Conservation (phyloP, 495 filamentous ascomycete species). For the Usnea hakonensis region DNA sequence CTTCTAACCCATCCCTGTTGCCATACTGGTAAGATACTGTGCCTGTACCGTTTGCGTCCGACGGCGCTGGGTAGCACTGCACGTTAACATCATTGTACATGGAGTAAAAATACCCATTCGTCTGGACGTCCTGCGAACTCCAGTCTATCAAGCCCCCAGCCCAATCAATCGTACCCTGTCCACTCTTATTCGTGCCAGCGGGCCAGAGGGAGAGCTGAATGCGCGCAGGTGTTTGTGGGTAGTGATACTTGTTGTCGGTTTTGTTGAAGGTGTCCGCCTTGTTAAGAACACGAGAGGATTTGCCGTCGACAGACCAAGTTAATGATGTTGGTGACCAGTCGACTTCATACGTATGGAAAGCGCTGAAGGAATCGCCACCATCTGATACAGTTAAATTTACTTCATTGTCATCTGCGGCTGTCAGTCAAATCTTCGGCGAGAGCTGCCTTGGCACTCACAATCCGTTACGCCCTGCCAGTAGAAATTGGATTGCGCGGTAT, state of each 20-base stretch:
- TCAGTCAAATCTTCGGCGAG: conserved; percentile 18
- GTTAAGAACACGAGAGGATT: conserved; percentile 62
- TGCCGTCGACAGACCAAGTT: conserved; percentile 78
- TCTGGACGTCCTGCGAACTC: conserved; percentile 71
- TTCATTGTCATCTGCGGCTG: conserved; percentile 56
- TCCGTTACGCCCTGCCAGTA: conserved; percentile 92
- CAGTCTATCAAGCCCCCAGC: conserved; percentile 86
- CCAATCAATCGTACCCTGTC: conserved; percentile 80
- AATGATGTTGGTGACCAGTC: conserved; percentile 83
- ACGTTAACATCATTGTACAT: conserved; percentile 69
- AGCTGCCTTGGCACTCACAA: conserved; percentile 52
- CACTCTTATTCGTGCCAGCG: conserved; percentile 72
- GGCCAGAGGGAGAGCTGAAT: conserved; percentile 96
- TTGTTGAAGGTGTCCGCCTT: conserved; percentile 75
- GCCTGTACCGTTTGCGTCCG: conserved; percentile 51
- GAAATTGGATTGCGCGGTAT: conserved; percentile 81
- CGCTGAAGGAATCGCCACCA: conserved; percentile 56
- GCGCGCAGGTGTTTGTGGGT: conserved; percentile 87
- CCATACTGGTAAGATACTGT: conserved; percentile 70
- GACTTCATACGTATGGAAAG: conserved; percentile 87
- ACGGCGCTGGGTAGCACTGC: conserved; percentile 72
- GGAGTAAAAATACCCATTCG: conserved; percentile 83
- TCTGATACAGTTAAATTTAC: conserved; percentile 57
- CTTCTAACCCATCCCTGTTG: conserved; percentile 55
- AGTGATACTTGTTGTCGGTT: conserved; percentile 74